These are phyloP conservation scores for Atkinsonella hypoxylon DNA, from an alignment of 2,329 filamentous ascomycete species.

Conservation along the genomic window DNA sequence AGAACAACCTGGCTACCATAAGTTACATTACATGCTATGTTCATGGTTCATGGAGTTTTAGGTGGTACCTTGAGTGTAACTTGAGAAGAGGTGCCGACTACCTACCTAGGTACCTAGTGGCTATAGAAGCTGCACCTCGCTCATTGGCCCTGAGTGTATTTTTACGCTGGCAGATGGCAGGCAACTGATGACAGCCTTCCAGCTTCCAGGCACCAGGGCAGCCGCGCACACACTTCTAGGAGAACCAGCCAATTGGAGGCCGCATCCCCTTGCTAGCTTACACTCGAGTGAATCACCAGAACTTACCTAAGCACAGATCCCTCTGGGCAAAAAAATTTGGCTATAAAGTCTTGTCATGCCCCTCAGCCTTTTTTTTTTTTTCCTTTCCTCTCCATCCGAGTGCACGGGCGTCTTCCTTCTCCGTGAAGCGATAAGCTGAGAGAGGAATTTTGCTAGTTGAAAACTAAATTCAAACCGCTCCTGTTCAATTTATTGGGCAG, in stretches of 20 bases:
- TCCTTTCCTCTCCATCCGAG: conserved; percentile 41
- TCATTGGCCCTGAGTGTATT: neutral
- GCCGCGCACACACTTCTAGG: neutral
- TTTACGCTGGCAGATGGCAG: neutral
- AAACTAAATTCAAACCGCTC: conserved; percentile 68
- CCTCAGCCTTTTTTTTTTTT: conserved; percentile 23
- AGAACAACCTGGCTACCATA: neutral
- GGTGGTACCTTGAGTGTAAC: too few relatives aligned
- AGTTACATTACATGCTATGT: neutral
- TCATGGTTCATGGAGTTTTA: too few relatives aligned
- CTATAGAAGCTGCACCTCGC: too few relatives aligned
- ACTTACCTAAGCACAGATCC: conserved; percentile 7
- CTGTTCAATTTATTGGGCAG: conserved; percentile 51
- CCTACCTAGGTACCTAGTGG: too few relatives aligned
- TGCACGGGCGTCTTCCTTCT: conserved; percentile 56
- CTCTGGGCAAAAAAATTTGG: neutral
- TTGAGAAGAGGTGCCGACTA: too few relatives aligned
- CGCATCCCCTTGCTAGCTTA: neutral
- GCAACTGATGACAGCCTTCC: neutral
- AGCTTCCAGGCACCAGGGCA: neutral
- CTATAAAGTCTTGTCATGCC: conserved; percentile 22
- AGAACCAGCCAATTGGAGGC: neutral
- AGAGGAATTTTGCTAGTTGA: conserved; percentile 84
- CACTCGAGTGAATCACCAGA: neutral
- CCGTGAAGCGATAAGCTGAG: conserved; percentile 54